Percentiles rank a stretch among this genome's conserved stretches.
Conservation (phyloP, 2,329 filamentous ascomycete genomes). For the Neonectria faginata region DNA sequence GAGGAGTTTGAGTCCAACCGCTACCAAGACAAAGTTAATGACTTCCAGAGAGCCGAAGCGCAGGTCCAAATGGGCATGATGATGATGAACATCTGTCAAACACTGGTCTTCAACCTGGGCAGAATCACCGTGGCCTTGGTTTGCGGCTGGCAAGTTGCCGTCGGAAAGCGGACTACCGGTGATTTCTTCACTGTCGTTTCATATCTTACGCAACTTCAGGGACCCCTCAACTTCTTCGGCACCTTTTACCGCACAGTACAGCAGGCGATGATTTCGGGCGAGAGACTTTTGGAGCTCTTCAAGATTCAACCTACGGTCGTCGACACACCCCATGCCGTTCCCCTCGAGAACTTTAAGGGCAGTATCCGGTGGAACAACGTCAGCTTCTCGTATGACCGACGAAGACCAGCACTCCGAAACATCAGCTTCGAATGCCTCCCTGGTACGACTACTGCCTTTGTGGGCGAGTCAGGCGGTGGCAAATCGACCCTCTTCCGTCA, state of each 20-base stretch:
- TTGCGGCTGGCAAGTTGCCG: conserved; percentile 80
- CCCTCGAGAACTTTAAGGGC: conserved; percentile 77
- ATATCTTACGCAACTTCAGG: conserved; percentile 84
- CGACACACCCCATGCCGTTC: conserved; percentile 74
- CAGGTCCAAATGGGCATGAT: conserved; percentile 82
- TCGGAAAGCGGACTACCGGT: conserved; percentile 72
- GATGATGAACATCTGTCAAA: conserved; percentile 84
- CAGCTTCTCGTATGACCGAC: conserved; percentile 88
- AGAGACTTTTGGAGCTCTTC: conserved; percentile 94
- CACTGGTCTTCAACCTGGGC: conserved; percentile 82
- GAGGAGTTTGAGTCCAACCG: conserved; percentile 82
- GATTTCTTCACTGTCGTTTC: conserved; percentile 80
- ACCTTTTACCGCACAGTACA: conserved; percentile 97
- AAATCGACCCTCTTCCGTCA: conserved; percentile 97
- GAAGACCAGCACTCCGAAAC: conserved; percentile 85
- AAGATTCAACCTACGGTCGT: conserved; percentile 94
- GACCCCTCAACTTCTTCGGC: conserved; percentile 87
- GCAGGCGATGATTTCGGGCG: conserved; percentile 96
- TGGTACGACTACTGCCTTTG: conserved; percentile 93
- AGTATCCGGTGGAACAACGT: conserved; percentile 90
- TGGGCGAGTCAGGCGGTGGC: conserved; percentile 95
- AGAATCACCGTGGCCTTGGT: conserved; percentile 78
- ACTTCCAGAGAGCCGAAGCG: conserved; percentile 80
- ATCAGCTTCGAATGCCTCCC: conserved; percentile 87
- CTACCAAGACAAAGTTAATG: conserved; percentile 76